Base-by-base conservation (phyloP, 2,329 filamentous ascomycete species). In the Alternaria atra region DNA sequence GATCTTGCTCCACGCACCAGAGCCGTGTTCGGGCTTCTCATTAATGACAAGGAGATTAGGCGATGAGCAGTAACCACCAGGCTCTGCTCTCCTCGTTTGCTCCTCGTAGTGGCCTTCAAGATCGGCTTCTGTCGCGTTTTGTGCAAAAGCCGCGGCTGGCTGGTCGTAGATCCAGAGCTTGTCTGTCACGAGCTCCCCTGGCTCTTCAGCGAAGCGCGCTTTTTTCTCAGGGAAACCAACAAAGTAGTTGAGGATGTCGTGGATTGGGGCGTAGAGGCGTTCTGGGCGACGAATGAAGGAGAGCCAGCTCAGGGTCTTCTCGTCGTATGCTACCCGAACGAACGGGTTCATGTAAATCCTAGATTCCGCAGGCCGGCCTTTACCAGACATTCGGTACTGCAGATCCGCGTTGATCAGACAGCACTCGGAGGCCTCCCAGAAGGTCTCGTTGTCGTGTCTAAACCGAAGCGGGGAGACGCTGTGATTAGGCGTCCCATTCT, bases 301-400 rank as follows among this genome's bases (percentile, higher is more conserved):
- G 2, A 92, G 81, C 85, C 86, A 89, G 1, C 79, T 79, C 8
- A 91, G 82, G 0, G 87, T 86, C 4, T 73, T 73, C 30, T 81
- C 77, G 47, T 86, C 84, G 73, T 93, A 93, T 1, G 90, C 88
- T 5, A 91, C 89, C 17, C 91, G 86, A 43, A 93, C 85, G 70
- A 86, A 93, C 0, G 91, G 91, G 72, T 93, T 93, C 82, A 93
- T 86, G 72, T 87, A 93, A 52, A 92, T 88, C 2, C 86, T 88
- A 0, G 84, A 84, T 39, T 86, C 82, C 9, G 73, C 67, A 1
- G 75, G 78, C 29, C 75, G 78, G 42, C 73, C 76, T 54, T 70
- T 72, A 12, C 72, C 78, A n/a, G 79, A 80, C 39, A 68, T 72
- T 23, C 64, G 74, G 52, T 74, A 72, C 51, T 72, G 75, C 34